Evolutionary conservation across 176 grass and related monocot genomes (phyloP).

Genomic region (Bolboschoenus planiculmis): DNA sequence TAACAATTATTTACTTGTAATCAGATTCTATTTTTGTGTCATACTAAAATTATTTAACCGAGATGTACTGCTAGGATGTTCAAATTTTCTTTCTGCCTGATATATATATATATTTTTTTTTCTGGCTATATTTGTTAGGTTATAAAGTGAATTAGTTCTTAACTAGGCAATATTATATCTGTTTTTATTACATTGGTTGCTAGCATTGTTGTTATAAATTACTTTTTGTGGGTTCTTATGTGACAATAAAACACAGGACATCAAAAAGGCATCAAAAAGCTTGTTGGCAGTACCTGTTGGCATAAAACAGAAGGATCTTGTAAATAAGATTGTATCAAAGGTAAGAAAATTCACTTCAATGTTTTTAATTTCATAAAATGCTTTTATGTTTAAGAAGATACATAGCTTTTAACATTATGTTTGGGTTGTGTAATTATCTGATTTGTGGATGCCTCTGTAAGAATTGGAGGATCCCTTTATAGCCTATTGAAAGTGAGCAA

Average conservation of each 20-base stretch:
- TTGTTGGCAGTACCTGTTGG: conserved; percentile 77
- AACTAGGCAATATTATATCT: not conserved
- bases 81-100: not conserved
- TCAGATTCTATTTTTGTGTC: not conserved
- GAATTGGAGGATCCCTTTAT: not conserved
- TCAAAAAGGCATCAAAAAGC: conserved; percentile 33
- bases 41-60: not conserved
- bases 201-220: not conserved
- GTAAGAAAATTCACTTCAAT: conserved; percentile 24
- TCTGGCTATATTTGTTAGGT: not conserved
- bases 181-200: not conserved
- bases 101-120: too few relatives aligned
- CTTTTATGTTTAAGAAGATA: not conserved
- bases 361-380: not conserved
- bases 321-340: conserved; percentile 70
- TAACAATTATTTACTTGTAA: not conserved
- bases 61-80: not conserved
- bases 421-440: not conserved
- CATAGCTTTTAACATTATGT: not conserved
- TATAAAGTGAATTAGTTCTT: not conserved
- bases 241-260: conserved; percentile 12
- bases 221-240: not conserved
- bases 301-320: conserved; percentile 65
- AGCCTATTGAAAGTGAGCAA: not conserved
- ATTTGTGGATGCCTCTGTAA: conserved; percentile 1